Evolutionary conservation across 495 filamentous ascomycete genomes (phyloP).

Genomic region (Sordaria brevicollis): DNA sequence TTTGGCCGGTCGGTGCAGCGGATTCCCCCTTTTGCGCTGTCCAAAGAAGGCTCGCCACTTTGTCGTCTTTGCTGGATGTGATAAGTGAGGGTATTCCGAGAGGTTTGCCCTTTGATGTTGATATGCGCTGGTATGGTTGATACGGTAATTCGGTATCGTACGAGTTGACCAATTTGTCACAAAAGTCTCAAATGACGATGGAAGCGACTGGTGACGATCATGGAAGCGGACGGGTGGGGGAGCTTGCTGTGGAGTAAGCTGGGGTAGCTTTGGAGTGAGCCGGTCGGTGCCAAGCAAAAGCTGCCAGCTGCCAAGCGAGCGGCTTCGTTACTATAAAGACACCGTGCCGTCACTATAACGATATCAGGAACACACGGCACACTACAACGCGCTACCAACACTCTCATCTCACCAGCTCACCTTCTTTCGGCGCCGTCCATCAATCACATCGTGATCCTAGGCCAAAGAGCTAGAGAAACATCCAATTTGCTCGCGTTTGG

Average conservation of each 20-base stretch:
- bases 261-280: background rate
- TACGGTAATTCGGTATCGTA: background rate
- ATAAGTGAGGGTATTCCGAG: background rate
- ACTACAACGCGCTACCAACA: background rate
- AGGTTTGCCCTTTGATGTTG: background rate
- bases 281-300: background rate
- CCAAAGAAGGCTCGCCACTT: background rate
- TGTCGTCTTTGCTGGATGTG: background rate
- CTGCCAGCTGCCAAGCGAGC: background rate
- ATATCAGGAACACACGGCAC: background rate
- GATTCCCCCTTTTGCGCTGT: conserved; percentile 8
- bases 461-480: background rate
- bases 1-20: background rate
- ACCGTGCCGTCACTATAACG: background rate
- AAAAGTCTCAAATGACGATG: background rate
- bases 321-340: background rate
- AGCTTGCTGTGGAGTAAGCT: background rate
- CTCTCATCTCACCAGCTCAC: background rate
- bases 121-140: background rate
- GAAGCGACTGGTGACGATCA: background rate
- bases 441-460: background rate
- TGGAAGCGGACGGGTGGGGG: background rate
- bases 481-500: background rate
- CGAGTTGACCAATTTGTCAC: background rate
- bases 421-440: background rate